phyloP scores from a whole-genome alignment of 495 filamentous ascomycete genomes.

The Hypoxylon intermedium region DNA sequence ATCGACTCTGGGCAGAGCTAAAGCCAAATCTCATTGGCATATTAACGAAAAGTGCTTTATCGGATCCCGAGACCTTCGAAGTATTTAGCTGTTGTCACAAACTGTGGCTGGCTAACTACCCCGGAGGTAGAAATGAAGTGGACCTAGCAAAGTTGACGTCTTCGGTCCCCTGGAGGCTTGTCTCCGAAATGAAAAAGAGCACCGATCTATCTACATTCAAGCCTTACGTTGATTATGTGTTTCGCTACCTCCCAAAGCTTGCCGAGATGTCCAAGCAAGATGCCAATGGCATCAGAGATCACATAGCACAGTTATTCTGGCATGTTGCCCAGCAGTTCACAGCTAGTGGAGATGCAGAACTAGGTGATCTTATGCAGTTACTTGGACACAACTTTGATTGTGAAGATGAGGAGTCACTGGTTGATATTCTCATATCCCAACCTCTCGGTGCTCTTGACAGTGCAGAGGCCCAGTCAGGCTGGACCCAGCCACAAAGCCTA shows the following conservation, averaged over 20 bases:
- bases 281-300: conserved; percentile 15
- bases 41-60: conserved; percentile 42
- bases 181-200: conserved; percentile 14
- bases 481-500: conserved; percentile 34
- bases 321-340: conserved; percentile 14
- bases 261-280: conserved; percentile 31
- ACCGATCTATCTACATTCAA: conserved; percentile 12
- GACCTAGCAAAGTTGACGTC: conserved; percentile 42
- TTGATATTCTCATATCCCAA: conserved; percentile 37
- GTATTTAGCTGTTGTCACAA: conserved; percentile 52
- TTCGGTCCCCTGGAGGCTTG: conserved; percentile 46
- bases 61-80: conserved; percentile 44
- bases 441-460: conserved; percentile 33
- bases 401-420: conserved; percentile 39
- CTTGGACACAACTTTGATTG: conserved; percentile 37
- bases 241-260: conserved; percentile 36
- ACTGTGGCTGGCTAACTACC: conserved; percentile 47
- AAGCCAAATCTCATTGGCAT: conserved; percentile 43
- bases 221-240: conserved; percentile 36
- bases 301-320: conserved; percentile 38
- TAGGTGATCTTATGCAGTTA: conserved; percentile 12
- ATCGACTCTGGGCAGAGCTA: conserved; percentile 46
- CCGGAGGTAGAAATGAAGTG: conserved; percentile 43
- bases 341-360: conserved; percentile 1
- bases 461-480: conserved; percentile 28